A percentile compares a stretch with the other conserved stretches of the same genome.
phyloP scores from a whole-genome alignment of 2,329 filamentous ascomycete genomes.

The Ophiocordyceps australis region DNA sequence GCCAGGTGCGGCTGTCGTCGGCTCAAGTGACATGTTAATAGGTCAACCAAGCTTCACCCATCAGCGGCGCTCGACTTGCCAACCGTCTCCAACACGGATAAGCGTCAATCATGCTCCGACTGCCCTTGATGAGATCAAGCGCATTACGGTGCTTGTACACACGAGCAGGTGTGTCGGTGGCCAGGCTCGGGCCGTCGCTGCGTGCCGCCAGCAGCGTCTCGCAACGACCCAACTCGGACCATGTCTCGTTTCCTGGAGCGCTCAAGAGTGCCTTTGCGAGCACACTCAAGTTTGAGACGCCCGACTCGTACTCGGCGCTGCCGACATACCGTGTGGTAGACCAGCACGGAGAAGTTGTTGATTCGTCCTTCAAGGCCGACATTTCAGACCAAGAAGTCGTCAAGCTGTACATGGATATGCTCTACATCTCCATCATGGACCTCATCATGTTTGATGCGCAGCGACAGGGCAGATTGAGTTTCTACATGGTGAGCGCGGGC shows the following conservation, averaged over 20 bases:
- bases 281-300: conserved; percentile 57
- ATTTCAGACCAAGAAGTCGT: conserved; percentile 44
- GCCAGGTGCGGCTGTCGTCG: too few species aligned
- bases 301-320: conserved; percentile 55
- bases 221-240: conserved; percentile 34
- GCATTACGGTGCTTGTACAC: too few species aligned
- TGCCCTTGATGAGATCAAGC: too few species aligned
- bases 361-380: conserved; percentile 50
- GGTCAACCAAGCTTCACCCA: too few species aligned
- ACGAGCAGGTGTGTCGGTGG: too few species aligned
- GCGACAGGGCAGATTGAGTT: conserved; percentile 79
- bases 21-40: too few species aligned
- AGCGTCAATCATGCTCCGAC: too few species aligned
- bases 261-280: conserved; percentile 86
- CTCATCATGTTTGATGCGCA: conserved; percentile 97
- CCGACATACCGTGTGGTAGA: conserved; percentile 86
- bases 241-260: conserved; percentile 76
- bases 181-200: conserved; percentile 7
- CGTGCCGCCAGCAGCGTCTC: conserved; percentile 30
- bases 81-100: too few species aligned
- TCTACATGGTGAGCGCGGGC: conserved; percentile 93
- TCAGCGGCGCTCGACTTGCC: too few species aligned
- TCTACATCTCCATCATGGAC: conserved; percentile 71
- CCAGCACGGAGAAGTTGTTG: conserved; percentile 70
- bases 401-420: conserved; percentile 47